A percentile compares a stretch with the other conserved stretches of the same genome.
phyloP scores from a whole-genome alignment of 2,329 filamentous ascomycete genomes.

The Epichloe coenophiala region DNA sequence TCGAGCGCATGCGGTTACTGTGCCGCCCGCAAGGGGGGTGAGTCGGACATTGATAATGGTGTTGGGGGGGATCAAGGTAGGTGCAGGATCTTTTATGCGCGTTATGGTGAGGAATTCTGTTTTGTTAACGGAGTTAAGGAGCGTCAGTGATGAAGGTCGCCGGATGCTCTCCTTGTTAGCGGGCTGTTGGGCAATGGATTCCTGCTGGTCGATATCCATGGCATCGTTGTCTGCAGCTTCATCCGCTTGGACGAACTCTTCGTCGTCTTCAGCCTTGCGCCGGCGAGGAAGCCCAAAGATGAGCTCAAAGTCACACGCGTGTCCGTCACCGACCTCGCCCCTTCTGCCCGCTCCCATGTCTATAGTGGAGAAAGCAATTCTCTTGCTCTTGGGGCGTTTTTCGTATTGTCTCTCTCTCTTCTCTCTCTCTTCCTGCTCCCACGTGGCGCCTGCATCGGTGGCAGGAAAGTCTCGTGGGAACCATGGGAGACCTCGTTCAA shows the following conservation, averaged over 20 bases:
- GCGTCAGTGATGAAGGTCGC: conserved; percentile 5
- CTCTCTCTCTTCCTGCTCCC: conserved; percentile 55
- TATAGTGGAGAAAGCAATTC: conserved; percentile 60
- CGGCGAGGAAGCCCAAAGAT: conserved; percentile 32
- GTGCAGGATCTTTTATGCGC: conserved; percentile 7
- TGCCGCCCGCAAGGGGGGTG: conserved; percentile 53
- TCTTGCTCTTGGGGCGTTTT: conserved; percentile 67
- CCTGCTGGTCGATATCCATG: conserved; percentile 19
- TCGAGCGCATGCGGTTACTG: conserved; percentile 57
- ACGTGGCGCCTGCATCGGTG: conserved; percentile 63
- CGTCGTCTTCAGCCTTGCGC: conserved; percentile 4
- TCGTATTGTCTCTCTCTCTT: conserved; percentile 72
- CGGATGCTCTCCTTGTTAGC: background rate
- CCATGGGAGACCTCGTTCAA: conserved; percentile 66
- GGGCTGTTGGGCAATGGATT: background rate
- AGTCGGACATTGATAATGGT: conserved; percentile 50
- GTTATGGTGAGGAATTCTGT: conserved; percentile 18
- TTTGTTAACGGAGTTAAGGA: conserved; percentile 13
- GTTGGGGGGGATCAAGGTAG: conserved; percentile 17
- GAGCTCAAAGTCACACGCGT: conserved; percentile 70
- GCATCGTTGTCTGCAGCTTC: conserved; percentile 9
- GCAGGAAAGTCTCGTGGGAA: conserved; percentile 79
- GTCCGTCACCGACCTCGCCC: conserved; percentile 72
- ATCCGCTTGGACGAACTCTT: conserved; percentile 4
- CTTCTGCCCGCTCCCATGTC: conserved; percentile 60